Conservation (phyloP, 768 basidiomycete genomes). For the Tylopilus felleus region DNA sequence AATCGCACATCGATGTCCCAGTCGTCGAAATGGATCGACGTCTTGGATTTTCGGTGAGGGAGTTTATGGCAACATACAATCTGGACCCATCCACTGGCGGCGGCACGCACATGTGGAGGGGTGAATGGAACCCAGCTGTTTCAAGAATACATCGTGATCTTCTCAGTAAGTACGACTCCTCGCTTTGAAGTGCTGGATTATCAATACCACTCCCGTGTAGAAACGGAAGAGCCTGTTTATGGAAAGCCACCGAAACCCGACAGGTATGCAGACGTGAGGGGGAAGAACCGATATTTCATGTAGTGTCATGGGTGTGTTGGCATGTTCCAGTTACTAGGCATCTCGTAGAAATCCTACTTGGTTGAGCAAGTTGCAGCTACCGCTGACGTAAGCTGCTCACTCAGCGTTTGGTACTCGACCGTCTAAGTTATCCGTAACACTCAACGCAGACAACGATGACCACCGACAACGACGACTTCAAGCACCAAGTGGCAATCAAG, state of each 20-base stretch:
- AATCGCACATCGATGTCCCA: constrained; percentile 44
- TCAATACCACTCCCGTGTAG: constrained; percentile 9
- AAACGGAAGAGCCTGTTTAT: constrained; percentile 21
- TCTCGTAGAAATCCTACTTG: no score
- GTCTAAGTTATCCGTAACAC: no score
- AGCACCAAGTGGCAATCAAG: not conserved
- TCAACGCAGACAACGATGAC: not conserved
- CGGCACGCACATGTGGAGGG: constrained; percentile 82
- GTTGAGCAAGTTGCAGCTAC: no score
- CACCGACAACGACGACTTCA: not conserved
- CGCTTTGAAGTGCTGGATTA: not conserved
- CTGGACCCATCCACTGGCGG: constrained; percentile 57
- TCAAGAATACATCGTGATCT: constrained; percentile 61
- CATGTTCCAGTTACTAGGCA: not conserved
- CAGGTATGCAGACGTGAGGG: constrained; percentile 27
- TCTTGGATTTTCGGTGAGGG: constrained; percentile 61
- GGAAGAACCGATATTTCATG: constrained; percentile 29
- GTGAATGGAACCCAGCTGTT: constrained; percentile 68
- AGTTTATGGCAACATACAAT: constrained; percentile 54
- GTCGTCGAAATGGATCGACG: constrained; percentile 46
- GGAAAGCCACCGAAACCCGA: constrained; percentile 30
- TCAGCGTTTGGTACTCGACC: no score
- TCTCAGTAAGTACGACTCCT: constrained; percentile 51
- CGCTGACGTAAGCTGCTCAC: no score
- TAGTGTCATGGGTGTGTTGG: constrained; percentile 1